phyloP scores from a whole-genome alignment of 805 yeast species.

The Zygosaccharomyces pseudorouxii region DNA sequence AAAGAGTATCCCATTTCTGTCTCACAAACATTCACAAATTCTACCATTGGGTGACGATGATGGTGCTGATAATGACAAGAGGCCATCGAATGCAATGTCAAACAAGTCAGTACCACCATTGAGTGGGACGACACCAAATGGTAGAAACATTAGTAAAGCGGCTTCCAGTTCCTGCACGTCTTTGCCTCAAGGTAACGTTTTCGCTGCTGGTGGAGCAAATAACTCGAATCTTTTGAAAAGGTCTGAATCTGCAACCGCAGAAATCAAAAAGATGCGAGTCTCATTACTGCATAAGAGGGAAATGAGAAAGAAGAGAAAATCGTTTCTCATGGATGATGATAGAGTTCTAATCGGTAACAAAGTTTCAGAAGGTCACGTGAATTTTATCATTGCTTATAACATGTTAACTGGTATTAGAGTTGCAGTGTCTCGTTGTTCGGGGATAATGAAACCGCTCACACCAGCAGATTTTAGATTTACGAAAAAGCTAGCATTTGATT shows the following conservation, averaged over 20 bases:
- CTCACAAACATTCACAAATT: constrained; percentile 36
- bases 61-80: constrained; percentile 3
- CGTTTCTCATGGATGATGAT: constrained; percentile 46
- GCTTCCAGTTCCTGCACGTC: constrained; percentile 12
- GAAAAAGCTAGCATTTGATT: constrained; percentile 81
- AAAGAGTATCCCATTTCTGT: constrained; percentile 31
- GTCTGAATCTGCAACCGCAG: constrained; percentile 40
- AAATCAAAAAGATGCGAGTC: constrained; percentile 48
- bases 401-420: constrained; percentile 97
- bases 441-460: constrained; percentile 67
- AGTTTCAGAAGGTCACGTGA: constrained; percentile 89
- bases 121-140: constrained; percentile 8
- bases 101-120: constrained; percentile 15
- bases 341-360: constrained; percentile 68
- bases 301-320: constrained; percentile 40
- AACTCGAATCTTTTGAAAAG: constrained; percentile 19
- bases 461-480: constrained; percentile 63
- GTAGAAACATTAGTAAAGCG: not conserved
- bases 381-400: constrained; percentile 90
- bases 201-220: constrained; percentile 1
- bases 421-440: constrained; percentile 89
- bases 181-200: constrained; percentile 7
- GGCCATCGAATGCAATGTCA: not conserved
- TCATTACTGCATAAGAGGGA: constrained; percentile 44
- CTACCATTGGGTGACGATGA: constrained; percentile 26